Percentiles rank a stretch among this genome's conserved stretches.
phyloP scores from a whole-genome alignment of 441 rosid species.

The Viola pubescens region DNA sequence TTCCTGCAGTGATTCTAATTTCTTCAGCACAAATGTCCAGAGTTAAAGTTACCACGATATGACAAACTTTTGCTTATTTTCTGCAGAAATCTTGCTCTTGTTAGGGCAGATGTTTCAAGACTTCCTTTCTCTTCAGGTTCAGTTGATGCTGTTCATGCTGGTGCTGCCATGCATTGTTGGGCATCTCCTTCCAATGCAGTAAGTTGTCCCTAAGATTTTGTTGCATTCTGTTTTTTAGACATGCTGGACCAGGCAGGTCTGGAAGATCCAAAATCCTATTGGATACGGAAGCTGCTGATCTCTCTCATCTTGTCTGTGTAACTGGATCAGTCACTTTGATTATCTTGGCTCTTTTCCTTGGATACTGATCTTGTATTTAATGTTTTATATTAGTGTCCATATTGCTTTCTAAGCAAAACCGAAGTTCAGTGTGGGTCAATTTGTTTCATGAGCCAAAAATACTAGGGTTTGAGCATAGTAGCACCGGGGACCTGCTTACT shows the following conservation, averaged over 20 bases:
- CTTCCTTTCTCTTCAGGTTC: slow-evolving; percentile 77
- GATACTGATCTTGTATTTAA: too few relatives aligned
- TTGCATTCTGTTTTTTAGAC: not conserved
- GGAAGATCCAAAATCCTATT: not conserved
- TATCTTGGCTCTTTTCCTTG: too few relatives aligned
- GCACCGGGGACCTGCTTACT: too few relatives aligned
- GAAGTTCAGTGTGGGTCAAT: too few relatives aligned
- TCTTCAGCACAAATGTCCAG: too few relatives aligned
- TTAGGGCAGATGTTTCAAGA: slow-evolving; percentile 85
- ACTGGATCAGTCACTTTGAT: not conserved
- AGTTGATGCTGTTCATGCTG: slow-evolving; percentile 89
- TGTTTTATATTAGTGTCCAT: too few relatives aligned
- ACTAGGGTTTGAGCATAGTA: too few relatives aligned
- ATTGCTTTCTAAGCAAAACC: too few relatives aligned
- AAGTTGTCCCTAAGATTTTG: slow-evolving; percentile 19
- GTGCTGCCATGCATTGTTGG: slow-evolving; percentile 94
- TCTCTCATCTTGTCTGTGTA: not conserved
- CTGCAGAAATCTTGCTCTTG: slow-evolving; percentile 70
- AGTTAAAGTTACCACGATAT: too few relatives aligned
- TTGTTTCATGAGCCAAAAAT: too few relatives aligned
- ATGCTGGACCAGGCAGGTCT: slow-evolving; percentile 1
- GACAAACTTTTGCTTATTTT: not conserved
- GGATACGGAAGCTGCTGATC: not conserved
- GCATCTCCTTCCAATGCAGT: slow-evolving; percentile 91
- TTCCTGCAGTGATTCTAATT: slow-evolving; percentile 24